Evolutionary conservation across 2,329 filamentous ascomycete species (phyloP), one percentile per base, ranked within the genome.

Genomic region (Penicillium sp.): DNA sequence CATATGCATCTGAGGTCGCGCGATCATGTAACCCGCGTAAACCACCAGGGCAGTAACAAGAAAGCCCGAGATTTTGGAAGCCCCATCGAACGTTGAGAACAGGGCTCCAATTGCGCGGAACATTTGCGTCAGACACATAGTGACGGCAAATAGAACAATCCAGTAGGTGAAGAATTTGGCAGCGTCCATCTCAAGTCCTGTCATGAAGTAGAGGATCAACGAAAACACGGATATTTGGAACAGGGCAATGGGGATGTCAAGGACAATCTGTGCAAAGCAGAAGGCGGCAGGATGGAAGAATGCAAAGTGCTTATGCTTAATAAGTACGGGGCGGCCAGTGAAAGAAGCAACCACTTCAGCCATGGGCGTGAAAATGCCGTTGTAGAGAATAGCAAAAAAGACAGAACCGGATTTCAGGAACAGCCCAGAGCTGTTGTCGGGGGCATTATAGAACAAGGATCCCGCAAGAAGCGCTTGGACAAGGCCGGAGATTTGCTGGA

Each of bases 311-410:
- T 86, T 83, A 64, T 89, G 87, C 19, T 86, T 86, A 78, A 76
- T 89, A 64, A 83, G 90, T 23, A 93, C 86, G 3, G 83, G 82
- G 46, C 91, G 84, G 5, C 90, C 88, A 56, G 85, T 85, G 35
- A 92, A 87, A n/a, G 90, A 89, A 64, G 89, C 90, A 82, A 90
- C 90, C 30, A 92, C 81, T 72, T 94, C 91, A 0, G 88, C 85
- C 46, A 94, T 80, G 60, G n/a, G n/a, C n/a, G n/a, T 92, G 90
- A 2, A 93, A 82, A 89, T 52, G 79, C 81, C 5, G 88, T 76
- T 71, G 89, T 84, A 41, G 89, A 77, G 46, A 87, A 84, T 0
- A 84, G 85, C 74, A 88, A 88, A 76, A 89, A 89, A 2, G 86
- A 73, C 3, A 84, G 79, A 65, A 87, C 87, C n/a, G n/a, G n/a